Evolutionary conservation across 2,329 filamentous ascomycete genomes (phyloP).

Genomic region (Metarhizium anisopliae): DNA sequence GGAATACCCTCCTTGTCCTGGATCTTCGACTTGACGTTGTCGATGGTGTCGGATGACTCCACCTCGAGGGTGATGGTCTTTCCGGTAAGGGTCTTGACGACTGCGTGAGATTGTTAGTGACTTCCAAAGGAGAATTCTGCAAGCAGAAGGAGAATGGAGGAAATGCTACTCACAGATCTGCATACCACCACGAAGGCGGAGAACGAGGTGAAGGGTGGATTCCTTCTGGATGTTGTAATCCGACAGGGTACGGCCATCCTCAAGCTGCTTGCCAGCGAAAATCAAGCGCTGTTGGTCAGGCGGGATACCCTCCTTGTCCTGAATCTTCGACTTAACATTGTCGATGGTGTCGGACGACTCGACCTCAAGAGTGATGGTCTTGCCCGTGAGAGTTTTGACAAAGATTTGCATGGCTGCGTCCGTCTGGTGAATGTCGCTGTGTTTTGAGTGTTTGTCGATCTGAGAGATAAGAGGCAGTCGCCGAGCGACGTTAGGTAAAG

Average conservation of each 20-base stretch:
- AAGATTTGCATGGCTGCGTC: constrained; percentile 15
- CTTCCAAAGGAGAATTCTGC: neutral
- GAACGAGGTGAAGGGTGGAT: constrained; percentile 65
- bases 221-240: constrained; percentile 53
- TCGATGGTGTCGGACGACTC: constrained; percentile 90
- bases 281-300: constrained; percentile 94
- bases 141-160: neutral
- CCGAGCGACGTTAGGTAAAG: constrained; percentile 4
- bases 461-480: constrained; percentile 11
- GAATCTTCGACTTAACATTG: constrained; percentile 96
- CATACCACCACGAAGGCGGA: constrained; percentile 60
- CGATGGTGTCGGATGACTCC: constrained; percentile 82
- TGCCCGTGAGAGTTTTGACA: constrained; percentile 56
- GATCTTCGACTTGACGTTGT: constrained; percentile 96
- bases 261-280: constrained; percentile 93
- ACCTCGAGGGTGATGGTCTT: constrained; percentile 93
- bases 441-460: constrained; percentile 8
- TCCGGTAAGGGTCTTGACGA: constrained; percentile 80
- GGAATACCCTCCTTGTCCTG: constrained; percentile 97
- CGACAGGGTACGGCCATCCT: constrained; percentile 63
- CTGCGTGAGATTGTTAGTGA: constrained; percentile 16
- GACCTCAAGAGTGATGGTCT: constrained; percentile 51
- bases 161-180: constrained; percentile 48
- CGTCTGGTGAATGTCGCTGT: constrained; percentile 5
- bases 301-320: constrained; percentile 97